These are phyloP conservation scores for Candida insectorum DNA, from an alignment of 805 yeast species.

Conservation along the genomic window DNA sequence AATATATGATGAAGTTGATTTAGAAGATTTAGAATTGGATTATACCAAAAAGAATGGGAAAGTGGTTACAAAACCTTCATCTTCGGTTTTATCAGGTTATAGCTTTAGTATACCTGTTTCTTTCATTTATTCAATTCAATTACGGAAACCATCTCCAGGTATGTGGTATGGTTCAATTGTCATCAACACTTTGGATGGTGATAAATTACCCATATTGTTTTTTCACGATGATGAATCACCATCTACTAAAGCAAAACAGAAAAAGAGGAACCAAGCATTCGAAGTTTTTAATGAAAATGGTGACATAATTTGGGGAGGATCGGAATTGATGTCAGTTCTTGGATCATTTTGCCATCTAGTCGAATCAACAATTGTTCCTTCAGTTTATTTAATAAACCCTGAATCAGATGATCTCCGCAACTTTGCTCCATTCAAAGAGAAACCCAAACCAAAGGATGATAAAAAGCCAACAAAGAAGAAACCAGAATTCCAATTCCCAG, in stretches of 20 bases:
- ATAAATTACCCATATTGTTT: conserved; percentile 76
- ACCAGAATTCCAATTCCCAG: conserved; percentile 19
- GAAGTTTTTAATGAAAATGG: conserved; percentile 65
- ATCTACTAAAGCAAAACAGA: conserved; percentile 63
- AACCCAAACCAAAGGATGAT: not conserved
- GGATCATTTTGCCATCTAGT: conserved; percentile 57
- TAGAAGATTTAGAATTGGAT: conserved; percentile 24
- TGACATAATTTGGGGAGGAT: conserved; percentile 87
- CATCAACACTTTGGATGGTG: conserved; percentile 64
- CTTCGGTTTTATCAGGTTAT: conserved; percentile 54
- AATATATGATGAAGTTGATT: conserved; percentile 49
- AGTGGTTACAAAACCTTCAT: conserved; percentile 49
- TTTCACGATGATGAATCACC: conserved; percentile 90
- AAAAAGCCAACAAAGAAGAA: not conserved
- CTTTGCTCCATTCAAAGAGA: conserved; percentile 40
- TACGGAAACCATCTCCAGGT: conserved; percentile 77
- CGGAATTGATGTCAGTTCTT: conserved; percentile 60
- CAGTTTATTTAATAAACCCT: conserved; percentile 77
- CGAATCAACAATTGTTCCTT: conserved; percentile 66
- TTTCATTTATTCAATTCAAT: conserved; percentile 73
- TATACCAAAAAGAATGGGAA: conserved; percentile 5
- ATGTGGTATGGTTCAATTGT: conserved; percentile 92
- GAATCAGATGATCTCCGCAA: conserved; percentile 59
- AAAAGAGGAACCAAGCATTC: conserved; percentile 58
- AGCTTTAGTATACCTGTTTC: conserved; percentile 64